Percentiles rank a stretch among this genome's conserved stretches.
phyloP scores from a whole-genome alignment of 2,329 filamentous ascomycete genomes.

The Ophiostoma quercus region DNA sequence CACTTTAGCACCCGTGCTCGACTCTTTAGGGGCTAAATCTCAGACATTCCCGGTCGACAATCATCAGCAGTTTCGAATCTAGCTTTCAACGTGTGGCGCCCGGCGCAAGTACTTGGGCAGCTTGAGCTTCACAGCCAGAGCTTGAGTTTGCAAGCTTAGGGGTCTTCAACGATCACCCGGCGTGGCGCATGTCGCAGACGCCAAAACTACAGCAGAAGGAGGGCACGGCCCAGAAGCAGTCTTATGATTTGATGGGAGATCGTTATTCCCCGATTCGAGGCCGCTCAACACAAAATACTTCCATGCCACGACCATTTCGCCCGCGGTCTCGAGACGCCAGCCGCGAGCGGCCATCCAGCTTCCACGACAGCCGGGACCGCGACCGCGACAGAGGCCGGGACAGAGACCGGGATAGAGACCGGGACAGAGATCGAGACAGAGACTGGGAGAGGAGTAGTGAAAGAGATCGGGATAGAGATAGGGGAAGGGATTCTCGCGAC shows the following conservation, averaged over 20 bases:
- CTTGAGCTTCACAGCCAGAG: too few relatives aligned
- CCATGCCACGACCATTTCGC: background rate
- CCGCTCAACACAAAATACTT: background rate
- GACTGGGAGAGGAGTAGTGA: background rate
- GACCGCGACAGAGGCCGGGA: conserved; percentile 20
- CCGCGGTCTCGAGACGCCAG: background rate
- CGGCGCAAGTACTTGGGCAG: background rate
- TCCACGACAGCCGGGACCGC: conserved; percentile 21
- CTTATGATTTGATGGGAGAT: background rate
- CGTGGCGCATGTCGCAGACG: background rate
- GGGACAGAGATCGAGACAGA: background rate
- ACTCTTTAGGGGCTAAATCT: background rate
- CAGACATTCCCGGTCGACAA: background rate
- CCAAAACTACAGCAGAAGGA: background rate
- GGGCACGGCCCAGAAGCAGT: background rate
- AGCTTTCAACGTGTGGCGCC: background rate
- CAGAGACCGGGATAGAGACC: background rate
- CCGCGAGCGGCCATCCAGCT: background rate
- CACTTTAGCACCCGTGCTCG: background rate
- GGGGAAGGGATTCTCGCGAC: background rate
- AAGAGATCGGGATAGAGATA: background rate
- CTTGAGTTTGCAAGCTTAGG: background rate
- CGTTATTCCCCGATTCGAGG: background rate
- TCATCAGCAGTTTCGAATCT: background rate
- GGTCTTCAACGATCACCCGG: background rate